Percentiles rank a stretch among this genome's conserved stretches.
phyloP scores from a whole-genome alignment of 2,329 filamentous ascomycete genomes.

The Ceratocystis variospora region DNA sequence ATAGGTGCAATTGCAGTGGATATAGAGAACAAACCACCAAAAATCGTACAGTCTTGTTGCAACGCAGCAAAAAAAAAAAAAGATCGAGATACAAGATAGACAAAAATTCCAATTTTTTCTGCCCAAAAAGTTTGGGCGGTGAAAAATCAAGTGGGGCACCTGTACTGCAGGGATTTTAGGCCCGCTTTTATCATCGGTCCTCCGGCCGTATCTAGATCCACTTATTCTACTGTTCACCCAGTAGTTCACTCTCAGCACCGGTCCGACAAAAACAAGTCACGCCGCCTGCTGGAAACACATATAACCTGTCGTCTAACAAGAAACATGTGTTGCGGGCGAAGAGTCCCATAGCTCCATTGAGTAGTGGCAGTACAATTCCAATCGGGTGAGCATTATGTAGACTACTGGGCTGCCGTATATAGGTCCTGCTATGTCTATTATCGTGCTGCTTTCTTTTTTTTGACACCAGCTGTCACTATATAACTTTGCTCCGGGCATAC shows the following conservation, averaged over 20 bases:
- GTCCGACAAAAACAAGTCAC: neutral
- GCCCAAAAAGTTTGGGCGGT: slow-evolving; percentile 28
- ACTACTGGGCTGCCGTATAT: too few species aligned
- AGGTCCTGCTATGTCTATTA: too few species aligned
- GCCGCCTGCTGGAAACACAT: neutral
- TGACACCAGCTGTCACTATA: neutral
- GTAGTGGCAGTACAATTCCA: too few species aligned
- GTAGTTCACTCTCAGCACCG: neutral
- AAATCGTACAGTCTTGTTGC: neutral
- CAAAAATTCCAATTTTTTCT: slow-evolving; percentile 20
- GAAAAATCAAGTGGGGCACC: slow-evolving; percentile 19
- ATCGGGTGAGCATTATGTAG: too few species aligned
- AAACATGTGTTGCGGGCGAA: too few species aligned
- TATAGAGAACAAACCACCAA: neutral
- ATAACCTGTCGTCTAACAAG: neutral
- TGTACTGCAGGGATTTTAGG: neutral
- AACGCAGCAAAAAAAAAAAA: neutral
- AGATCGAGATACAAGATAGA: slow-evolving; percentile 18
- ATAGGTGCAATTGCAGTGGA: neutral
- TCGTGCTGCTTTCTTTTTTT: neutral
- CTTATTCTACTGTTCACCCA: neutral
- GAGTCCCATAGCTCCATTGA: too few species aligned
- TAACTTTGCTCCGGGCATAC: neutral
- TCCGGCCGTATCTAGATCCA: neutral
- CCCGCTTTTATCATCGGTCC: neutral